Evolutionary conservation across 805 yeast species (phyloP), one percentile per base, ranked within the genome.

Genomic region (Yarrowia bubula): DNA sequence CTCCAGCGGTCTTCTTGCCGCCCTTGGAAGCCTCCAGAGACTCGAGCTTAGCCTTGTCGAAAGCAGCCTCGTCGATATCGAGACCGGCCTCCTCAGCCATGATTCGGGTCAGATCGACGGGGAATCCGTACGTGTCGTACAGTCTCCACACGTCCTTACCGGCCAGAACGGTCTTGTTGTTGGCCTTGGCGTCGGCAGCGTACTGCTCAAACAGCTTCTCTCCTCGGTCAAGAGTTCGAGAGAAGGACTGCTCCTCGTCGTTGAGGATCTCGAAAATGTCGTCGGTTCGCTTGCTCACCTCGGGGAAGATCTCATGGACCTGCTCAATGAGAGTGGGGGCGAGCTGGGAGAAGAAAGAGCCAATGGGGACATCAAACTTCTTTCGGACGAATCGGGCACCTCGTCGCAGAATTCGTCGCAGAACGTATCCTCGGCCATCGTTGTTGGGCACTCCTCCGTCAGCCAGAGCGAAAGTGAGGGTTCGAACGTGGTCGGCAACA

Each of bases 361-460:
- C 98, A 71, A 93, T 91, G 69, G 97, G 97, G 74, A 90, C 93
- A 77, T 90, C 86, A 89, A 95, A 86, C 80, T 95, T 92, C 80
- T 95, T 95, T 78, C 98, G 88, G 50, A 88, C 98, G 74, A 90
- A 95, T 78, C 99, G 88, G 43, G 97, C 90, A 73, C 99, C 99
- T 82, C 99, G 89, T 82, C 99, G 89, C 73, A 95, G 81, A 71
- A 95, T 92, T 81, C 99, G 89, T 80, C 99, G 88, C 76, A 95
- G 81, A 48, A 95, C 99, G 74, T 95, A 95, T 72, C 99, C 99
- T 80, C 99, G 88, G 72, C 99, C 99, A 75, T 95, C 99, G 74
- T 92, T 95, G 79, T 95, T 95, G 74, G 99, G 99, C 66, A 95
- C 98, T 74, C 99, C 99, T 73, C 99, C 99, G 77, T 95, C 99